A percentile compares a stretch with the other conserved stretches of the same genome.
These are phyloP conservation scores for Balakata baccata DNA, from an alignment of 345 rosid species.

Conservation along the genomic window DNA sequence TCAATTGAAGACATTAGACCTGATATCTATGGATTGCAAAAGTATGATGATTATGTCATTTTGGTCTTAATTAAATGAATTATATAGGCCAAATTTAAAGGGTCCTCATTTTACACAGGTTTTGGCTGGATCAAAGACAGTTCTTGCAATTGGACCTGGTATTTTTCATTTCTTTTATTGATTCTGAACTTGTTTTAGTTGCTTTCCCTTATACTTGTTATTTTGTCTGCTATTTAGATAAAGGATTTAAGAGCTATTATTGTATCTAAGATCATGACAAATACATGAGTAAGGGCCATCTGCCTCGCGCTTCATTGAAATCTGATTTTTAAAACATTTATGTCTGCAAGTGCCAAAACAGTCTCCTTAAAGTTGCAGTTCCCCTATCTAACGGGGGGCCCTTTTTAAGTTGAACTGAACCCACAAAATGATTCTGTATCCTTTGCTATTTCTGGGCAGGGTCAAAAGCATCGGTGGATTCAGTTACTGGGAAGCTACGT, in stretches of 20 bases:
- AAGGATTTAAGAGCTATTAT: too few species aligned
- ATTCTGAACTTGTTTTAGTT: constrained; percentile 8
- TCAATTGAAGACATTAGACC: background rate
- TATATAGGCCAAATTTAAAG: background rate
- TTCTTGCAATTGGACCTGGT: constrained; percentile 91
- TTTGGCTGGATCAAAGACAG: constrained; percentile 84
- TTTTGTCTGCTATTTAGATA: background rate
- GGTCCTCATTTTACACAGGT: constrained; percentile 38
- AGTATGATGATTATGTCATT: background rate
- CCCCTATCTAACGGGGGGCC: too few species aligned
- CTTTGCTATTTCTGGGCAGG: constrained; percentile 42
- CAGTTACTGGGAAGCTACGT: constrained; percentile 64
- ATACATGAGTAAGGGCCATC: background rate
- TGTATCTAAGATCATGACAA: background rate
- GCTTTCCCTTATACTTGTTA: background rate
- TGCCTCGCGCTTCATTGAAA: background rate
- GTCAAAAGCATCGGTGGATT: constrained; percentile 58
- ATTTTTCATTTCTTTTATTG: constrained; percentile 14
- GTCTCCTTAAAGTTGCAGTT: too few species aligned
- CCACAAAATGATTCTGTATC: background rate
- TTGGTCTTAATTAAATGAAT: background rate
- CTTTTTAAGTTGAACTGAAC: background rate
- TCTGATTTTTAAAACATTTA: background rate
- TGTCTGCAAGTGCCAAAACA: background rate
- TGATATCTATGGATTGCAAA: background rate